Evolutionary conservation across 2,329 filamentous ascomycete genomes (phyloP).

Genomic region (Sporothrix luriei): DNA sequence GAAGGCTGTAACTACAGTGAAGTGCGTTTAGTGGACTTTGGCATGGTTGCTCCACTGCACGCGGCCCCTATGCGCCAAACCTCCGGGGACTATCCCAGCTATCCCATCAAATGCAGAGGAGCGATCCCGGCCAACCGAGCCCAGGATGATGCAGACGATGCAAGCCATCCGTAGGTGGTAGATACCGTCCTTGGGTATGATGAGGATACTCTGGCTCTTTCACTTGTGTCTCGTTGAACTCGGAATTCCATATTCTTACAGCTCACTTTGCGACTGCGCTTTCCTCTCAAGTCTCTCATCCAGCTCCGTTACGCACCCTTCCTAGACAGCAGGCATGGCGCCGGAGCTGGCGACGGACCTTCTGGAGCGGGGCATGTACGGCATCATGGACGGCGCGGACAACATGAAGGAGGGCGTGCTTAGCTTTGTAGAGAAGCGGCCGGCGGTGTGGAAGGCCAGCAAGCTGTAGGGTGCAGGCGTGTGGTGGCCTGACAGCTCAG

Average conservation of each 20-base stretch:
- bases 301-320: neutral
- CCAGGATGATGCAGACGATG: neutral
- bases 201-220: neutral
- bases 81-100: neutral
- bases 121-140: conserved; percentile 14
- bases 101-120: conserved; percentile 14
- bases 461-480: conserved; percentile 51
- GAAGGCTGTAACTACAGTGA: neutral
- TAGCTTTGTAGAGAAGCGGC: conserved; percentile 76
- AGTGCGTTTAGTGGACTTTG: neutral
- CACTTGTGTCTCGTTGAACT: neutral
- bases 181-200: conserved; percentile 20
- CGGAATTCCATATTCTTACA: neutral
- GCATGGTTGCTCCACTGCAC: neutral
- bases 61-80: conserved; percentile 21
- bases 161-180: neutral
- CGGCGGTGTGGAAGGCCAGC: conserved; percentile 67
- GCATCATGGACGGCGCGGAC: conserved; percentile 63
- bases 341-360: conserved; percentile 64
- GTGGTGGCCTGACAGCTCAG: too few species aligned
- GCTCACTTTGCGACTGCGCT: neutral
- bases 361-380: conserved; percentile 61
- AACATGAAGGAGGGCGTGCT: conserved; percentile 74
- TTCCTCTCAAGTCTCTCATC: neutral
- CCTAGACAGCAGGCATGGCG: conserved; percentile 64